phyloP scores from a whole-genome alignment of 1,284 basidiomycete species.

The Fomitopsis betulina region DNA sequence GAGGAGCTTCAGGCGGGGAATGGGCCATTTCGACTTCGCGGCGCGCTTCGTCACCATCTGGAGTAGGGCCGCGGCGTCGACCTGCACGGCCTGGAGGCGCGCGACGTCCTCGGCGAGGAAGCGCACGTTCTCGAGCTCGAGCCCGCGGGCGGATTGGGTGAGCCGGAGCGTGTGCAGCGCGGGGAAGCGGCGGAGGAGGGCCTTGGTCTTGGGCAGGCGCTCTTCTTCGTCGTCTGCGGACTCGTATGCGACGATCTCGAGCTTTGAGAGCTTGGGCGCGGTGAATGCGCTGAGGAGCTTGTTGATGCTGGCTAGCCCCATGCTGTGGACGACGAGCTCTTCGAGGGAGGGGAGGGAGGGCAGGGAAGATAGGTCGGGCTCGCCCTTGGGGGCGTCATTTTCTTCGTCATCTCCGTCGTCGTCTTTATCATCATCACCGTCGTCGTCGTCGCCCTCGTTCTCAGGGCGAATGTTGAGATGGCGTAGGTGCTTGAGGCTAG shows the following conservation, averaged over 20 bases:
- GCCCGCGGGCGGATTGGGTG: not conserved
- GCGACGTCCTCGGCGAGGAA: not conserved
- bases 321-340: not conserved
- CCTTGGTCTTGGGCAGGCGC: not conserved
- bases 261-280: not conserved
- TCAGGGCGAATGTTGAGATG: not conserved
- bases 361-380: not conserved
- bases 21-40: not conserved
- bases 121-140: not conserved
- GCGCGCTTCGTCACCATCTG: not conserved
- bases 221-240: not conserved
- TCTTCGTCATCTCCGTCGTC: not conserved
- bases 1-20: not conserved
- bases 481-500: not conserved
- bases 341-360: not conserved
- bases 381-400: not conserved
- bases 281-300: not conserved
- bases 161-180: not conserved
- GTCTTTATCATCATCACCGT: not conserved
- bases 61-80: not conserved
- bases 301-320: not conserved
- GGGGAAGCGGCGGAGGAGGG: not conserved
- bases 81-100: not conserved
- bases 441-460: not conserved
- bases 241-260: not conserved